Conservation (phyloP, 176 grass and related monocot species). For the Phoenix dactylifera region DNA sequence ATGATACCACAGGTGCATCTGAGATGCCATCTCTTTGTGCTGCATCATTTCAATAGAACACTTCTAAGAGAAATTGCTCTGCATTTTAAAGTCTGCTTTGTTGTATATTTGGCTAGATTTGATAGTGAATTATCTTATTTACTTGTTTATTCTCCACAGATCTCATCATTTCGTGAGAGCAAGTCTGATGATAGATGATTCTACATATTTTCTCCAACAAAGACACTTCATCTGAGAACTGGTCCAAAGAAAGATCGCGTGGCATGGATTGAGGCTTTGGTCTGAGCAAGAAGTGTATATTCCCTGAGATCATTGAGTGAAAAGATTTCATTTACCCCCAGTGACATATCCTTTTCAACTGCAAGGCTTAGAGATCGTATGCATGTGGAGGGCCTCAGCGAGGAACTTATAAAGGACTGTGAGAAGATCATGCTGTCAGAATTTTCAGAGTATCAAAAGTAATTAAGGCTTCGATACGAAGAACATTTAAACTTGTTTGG, state of each 20-base stretch:
- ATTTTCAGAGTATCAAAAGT: conserved; percentile 49
- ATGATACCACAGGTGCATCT: no score
- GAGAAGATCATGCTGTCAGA: conserved; percentile 61
- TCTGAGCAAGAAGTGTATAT: conserved; percentile 53
- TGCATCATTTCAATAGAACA: no score
- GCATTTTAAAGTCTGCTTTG: no score
- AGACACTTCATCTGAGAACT: conserved; percentile 58
- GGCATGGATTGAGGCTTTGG: conserved; percentile 58
- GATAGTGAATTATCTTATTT: conserved; percentile 6
- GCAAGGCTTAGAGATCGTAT: conserved; percentile 41
- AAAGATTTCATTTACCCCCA: conserved; percentile 41
- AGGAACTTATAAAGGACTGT: conserved; percentile 54
- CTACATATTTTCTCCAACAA: conserved; percentile 81
- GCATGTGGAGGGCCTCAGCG: conserved; percentile 49
- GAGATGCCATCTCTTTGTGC: no score
- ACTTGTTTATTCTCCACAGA: conserved; percentile 28
- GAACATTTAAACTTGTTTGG: conserved; percentile 58
- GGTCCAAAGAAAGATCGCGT: conserved; percentile 55
- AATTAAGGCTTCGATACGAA: conserved; percentile 42
- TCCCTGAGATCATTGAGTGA: conserved; percentile 51
- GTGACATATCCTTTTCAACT: conserved; percentile 47
- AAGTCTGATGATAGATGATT: conserved; percentile 69
- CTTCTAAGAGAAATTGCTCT: no score
- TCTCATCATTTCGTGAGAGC: conserved; percentile 67
- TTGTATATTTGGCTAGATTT: no score